Evolutionary conservation across 2,329 filamentous ascomycete genomes (phyloP), one percentile per base, ranked within the genome.

Genomic region (Aureobasidium lini): DNA sequence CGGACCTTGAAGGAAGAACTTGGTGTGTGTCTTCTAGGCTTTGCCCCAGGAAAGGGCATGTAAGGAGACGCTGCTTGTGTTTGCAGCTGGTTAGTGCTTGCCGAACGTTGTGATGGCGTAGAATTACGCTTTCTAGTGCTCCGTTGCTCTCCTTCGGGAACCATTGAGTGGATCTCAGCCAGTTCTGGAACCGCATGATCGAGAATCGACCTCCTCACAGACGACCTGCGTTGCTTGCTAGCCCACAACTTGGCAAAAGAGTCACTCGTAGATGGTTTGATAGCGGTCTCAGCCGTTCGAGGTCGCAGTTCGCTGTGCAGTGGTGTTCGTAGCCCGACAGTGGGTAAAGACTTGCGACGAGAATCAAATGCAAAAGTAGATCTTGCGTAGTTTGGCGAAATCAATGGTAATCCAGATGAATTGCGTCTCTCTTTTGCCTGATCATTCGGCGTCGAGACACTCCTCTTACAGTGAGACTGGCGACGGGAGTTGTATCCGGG

Each of bases 311-410:
- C 57, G n/a, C 42, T 57, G 59, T 16, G 61, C 29, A 29, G 63
- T 58, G 23, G 68, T 64, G 50, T 64, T 56, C 31, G 62, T 37
- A 42, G 54, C 43, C 37, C 10, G 18, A 66, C 57, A 6, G 65
- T 58, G 44, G 69, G 68, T 15, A 72, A 60, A 9, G 69, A 71
- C 54, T 70, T 71, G 28, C 69, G 68, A 37, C 69, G 64, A 16
- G 68, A 65, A 48, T 68, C 65, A 39, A 62, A 71, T 3, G 71
- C 62, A 18, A 69, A 56, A 2, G 70, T 72, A 3, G 70, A 64
- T 39, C 65, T 53, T 18, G 69, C 69, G 59, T 70, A 73, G 53
- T 68, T 65, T 31, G 69, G 70, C 32, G 64, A 59, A 15, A 52
- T 32, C 13, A 10, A 5, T 4, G 61, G 50, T 8, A 58, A 46